Percentiles rank a stretch among this genome's conserved stretches.
phyloP scores from a whole-genome alignment of 1,284 basidiomycete genomes.

The Trametes polyzona region DNA sequence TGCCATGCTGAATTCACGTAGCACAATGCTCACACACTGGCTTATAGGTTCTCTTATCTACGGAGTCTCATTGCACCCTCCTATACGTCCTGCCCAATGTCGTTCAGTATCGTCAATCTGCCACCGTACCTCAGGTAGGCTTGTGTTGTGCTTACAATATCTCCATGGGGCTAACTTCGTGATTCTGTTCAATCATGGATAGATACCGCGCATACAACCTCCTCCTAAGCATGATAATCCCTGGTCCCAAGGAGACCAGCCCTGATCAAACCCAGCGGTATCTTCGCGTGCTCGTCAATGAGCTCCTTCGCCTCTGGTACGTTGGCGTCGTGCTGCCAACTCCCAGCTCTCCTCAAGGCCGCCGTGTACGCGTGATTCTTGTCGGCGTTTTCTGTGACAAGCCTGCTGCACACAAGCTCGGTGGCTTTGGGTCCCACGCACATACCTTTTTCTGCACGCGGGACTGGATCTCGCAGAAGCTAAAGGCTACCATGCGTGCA shows the following conservation, averaged over 20 bases:
- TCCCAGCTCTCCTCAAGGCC: constrained; percentile 27
- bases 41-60: constrained; percentile 43
- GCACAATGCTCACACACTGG: no score
- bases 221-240: constrained; percentile 36
- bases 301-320: constrained; percentile 36
- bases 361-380: constrained; percentile 35
- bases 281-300: constrained; percentile 35
- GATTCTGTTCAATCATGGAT: no score
- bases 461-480: constrained; percentile 36
- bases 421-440: constrained; percentile 38
- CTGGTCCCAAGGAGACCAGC: constrained; percentile 42
- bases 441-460: constrained; percentile 39
- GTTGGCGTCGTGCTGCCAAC: constrained; percentile 32
- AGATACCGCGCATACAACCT: constrained; percentile 39
- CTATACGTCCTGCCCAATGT: constrained; percentile 38
- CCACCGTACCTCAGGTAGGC: constrained; percentile 31
- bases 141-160: background rate
- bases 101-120: constrained; percentile 37
- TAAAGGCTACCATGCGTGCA: constrained; percentile 21
- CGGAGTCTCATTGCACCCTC: constrained; percentile 37
- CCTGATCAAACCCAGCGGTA: constrained; percentile 37
- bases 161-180: no score
- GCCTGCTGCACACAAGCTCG: constrained; percentile 41
- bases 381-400: constrained; percentile 41
- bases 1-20: no score